Percentiles rank a stretch among this genome's conserved stretches.
phyloP scores from a whole-genome alignment of 1,284 basidiomycete species.

The Puccinia coronata region DNA sequence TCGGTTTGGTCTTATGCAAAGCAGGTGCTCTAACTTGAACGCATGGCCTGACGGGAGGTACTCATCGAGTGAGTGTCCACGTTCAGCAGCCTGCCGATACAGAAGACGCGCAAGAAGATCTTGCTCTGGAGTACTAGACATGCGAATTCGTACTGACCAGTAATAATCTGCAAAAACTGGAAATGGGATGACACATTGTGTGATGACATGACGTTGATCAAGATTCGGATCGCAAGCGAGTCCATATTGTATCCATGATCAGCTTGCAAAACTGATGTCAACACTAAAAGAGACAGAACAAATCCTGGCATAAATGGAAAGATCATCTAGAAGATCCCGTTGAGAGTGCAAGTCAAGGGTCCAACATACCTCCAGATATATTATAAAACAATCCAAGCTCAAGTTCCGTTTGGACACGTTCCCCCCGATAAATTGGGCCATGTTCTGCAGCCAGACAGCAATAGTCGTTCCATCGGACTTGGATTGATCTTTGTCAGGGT shows the following conservation, averaged over 20 bases:
- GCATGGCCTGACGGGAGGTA: no score
- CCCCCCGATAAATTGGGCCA: constrained; percentile 89
- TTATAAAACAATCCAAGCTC: constrained; percentile 77
- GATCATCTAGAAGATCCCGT: neutral
- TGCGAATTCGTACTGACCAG: constrained; percentile 71
- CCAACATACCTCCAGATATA: constrained; percentile 76
- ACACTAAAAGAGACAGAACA: constrained; percentile 65
- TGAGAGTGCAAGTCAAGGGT: neutral
- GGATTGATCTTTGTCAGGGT: constrained; percentile 77
- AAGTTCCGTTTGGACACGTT: constrained; percentile 82
- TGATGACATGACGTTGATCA: constrained; percentile 81
- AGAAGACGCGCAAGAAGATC: no score
- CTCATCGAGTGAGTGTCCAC: no score
- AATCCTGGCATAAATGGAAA: neutral
- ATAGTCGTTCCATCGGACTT: constrained; percentile 92
- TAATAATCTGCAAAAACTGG: constrained; percentile 93
- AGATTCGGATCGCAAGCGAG: constrained; percentile 80
- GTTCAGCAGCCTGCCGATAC: no score
- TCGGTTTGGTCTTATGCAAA: no score
- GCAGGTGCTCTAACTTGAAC: no score
- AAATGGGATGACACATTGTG: constrained; percentile 75
- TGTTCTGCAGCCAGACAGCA: constrained; percentile 88
- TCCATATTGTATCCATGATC: constrained; percentile 98
- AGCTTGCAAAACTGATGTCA: constrained; percentile 86
- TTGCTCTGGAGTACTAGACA: neutral